These are phyloP conservation scores for Phytophthora quininea DNA, from an alignment of 352 stramenopile genomes.

Conservation along the genomic window DNA sequence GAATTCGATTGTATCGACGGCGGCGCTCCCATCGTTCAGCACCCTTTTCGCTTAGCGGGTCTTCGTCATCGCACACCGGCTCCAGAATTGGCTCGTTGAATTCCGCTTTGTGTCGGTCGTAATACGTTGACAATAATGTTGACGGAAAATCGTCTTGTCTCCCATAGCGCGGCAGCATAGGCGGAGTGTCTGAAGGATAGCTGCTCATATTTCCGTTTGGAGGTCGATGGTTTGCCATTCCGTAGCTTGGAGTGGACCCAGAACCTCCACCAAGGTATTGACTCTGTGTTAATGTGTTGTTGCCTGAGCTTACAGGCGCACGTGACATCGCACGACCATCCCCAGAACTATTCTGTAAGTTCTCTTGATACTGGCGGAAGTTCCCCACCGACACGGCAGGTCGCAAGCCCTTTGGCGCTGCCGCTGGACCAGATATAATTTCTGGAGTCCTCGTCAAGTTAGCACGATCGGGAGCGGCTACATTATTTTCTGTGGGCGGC, in stretches of 20 bases:
- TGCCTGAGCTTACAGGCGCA: conserved; percentile 20
- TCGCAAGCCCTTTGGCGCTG: conserved; percentile 41
- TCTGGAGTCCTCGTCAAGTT: conserved; percentile 29
- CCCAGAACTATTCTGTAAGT: conserved; percentile 28
- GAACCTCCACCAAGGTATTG: conserved; percentile 32
- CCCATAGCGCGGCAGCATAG: conserved; percentile 44
- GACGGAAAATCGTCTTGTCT: conserved; percentile 60
- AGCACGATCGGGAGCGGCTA: conserved; percentile 18
- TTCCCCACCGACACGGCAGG: conserved; percentile 77
- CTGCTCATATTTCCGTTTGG: conserved; percentile 7
- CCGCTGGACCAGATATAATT: conserved; percentile 18
- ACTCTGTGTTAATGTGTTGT: conserved; percentile 22
- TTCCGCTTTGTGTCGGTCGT: conserved; percentile 67
- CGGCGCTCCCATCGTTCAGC: conserved; percentile 70
- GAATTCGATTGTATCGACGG: conserved; percentile 70
- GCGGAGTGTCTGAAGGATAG: conserved; percentile 25
- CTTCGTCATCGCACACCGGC: conserved; percentile 66
- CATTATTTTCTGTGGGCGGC: conserved; percentile 12
- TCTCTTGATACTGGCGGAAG: conserved; percentile 71
- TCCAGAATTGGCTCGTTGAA: conserved; percentile 81
- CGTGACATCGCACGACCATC: conserved; percentile 12
- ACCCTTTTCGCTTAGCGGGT: conserved; percentile 77
- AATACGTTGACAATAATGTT: conserved; percentile 60
- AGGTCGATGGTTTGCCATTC: conserved; percentile 13
- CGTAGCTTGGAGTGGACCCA: conserved; percentile 18